Conservation (phyloP, 345 rosid genomes). For the Carallia pectinifolia region DNA sequence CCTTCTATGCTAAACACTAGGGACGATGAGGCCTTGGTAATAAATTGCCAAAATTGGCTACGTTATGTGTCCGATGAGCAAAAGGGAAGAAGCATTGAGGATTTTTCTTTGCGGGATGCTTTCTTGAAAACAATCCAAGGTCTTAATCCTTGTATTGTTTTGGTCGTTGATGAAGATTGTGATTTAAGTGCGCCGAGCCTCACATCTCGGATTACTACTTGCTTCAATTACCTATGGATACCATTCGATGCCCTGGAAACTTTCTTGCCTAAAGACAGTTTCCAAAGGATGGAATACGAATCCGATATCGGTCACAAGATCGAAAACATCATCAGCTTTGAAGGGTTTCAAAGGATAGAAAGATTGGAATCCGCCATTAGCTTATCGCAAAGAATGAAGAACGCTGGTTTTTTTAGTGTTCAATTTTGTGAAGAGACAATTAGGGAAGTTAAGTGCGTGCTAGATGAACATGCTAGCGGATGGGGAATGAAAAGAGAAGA, state of each 20-base stretch:
- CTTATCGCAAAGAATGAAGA: constrained; percentile 50
- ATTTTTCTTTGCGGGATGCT: constrained; percentile 34
- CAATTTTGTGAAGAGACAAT: constrained; percentile 54
- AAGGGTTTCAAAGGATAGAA: constrained; percentile 52
- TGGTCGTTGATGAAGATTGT: constrained; percentile 61
- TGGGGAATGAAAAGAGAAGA: constrained; percentile 81
- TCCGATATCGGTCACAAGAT: constrained; percentile 61
- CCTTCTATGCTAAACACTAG: constrained; percentile 30
- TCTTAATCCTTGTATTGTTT: constrained; percentile 45
- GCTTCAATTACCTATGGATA: constrained; percentile 73
- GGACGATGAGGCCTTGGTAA: constrained; percentile 53
- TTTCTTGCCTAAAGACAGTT: constrained; percentile 58
- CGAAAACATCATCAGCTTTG: constrained; percentile 50
- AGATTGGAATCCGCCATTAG: constrained; percentile 48
- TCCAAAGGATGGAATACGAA: constrained; percentile 64
- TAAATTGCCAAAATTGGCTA: constrained; percentile 72
- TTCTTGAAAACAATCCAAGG: constrained; percentile 43
- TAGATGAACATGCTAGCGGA: constrained; percentile 66
- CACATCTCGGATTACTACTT: constrained; percentile 45
- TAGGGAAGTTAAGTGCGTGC: constrained; percentile 45
- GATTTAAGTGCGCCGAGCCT: constrained; percentile 49
- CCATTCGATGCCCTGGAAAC: constrained; percentile 70
- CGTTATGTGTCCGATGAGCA: constrained; percentile 50
- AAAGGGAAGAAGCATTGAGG: constrained; percentile 13
- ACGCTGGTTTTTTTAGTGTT: constrained; percentile 37